Evolutionary conservation across 73 alveolate genomes (phyloP).

Genomic region (Stentor roeselii): DNA sequence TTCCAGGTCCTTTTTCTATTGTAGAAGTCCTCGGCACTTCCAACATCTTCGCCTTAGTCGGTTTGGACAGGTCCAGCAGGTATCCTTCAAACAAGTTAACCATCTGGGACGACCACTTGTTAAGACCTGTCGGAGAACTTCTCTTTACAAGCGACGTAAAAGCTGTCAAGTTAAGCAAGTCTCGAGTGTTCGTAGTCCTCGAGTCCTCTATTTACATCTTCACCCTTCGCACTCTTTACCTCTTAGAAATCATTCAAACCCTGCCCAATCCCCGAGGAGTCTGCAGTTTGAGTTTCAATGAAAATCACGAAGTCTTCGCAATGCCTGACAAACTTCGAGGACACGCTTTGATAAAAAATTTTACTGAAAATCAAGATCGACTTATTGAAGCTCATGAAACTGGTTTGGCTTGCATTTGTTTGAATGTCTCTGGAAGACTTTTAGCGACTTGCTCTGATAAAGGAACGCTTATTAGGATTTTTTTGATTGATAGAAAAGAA

Average conservation of each 20-base stretch:
- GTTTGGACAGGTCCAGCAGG: conserved; percentile 89
- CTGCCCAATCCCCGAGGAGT: conserved; percentile 80
- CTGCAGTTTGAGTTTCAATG: conserved; percentile 66
- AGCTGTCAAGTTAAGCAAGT: conserved; percentile 74
- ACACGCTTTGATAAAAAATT: conserved; percentile 64
- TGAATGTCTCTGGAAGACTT: conserved; percentile 76
- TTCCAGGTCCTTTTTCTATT: conserved; percentile 90
- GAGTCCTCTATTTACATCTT: conserved; percentile 74
- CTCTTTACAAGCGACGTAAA: conserved; percentile 78
- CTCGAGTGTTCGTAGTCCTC: conserved; percentile 69
- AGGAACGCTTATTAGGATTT: conserved; percentile 86
- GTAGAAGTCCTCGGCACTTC: conserved; percentile 91
- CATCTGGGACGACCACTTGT: conserved; percentile 93
- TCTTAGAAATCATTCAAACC: conserved; percentile 87
- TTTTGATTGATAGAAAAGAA: conserved; percentile 57
- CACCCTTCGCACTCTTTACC: conserved; percentile 81
- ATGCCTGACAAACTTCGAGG: conserved; percentile 87
- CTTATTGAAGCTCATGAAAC: conserved; percentile 57
- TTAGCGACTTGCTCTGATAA: conserved; percentile 89
- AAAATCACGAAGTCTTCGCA: conserved; percentile 77
- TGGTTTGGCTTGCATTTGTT: conserved; percentile 65
- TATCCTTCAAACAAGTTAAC: conserved; percentile 80
- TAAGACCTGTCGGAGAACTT: conserved; percentile 82
- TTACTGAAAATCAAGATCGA: conserved; percentile 48
- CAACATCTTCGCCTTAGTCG: conserved; percentile 93